These are phyloP conservation scores for Colletotrichum sp. DNA, from an alignment of 2,329 filamentous ascomycete genomes.

Conservation along the genomic window DNA sequence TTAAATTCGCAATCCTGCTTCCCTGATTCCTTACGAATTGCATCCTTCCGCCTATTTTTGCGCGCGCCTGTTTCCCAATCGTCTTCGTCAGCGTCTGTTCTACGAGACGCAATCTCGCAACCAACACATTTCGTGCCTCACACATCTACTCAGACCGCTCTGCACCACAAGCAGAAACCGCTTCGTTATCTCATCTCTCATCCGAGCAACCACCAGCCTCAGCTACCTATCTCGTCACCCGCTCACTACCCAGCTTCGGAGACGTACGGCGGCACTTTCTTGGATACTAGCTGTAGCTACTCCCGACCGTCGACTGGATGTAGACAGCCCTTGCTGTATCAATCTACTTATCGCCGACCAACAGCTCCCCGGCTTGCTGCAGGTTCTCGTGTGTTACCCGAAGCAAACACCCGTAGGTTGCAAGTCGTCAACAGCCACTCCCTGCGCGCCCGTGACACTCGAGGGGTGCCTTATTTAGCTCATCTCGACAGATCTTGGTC, in stretches of 20 bases:
- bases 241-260: background rate
- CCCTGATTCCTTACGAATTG: background rate
- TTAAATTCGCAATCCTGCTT: conserved; percentile 1
- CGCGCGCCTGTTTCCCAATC: background rate
- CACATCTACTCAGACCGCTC: background rate
- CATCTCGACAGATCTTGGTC: conserved; percentile 9
- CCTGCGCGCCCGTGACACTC: background rate
- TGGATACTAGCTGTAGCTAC: background rate
- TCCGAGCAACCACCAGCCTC: background rate
- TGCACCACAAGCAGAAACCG: background rate
- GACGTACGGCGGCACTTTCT: background rate
- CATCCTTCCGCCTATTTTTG: background rate
- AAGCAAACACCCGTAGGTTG: background rate
- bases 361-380: background rate
- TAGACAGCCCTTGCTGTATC: background rate
- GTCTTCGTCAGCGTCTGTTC: background rate
- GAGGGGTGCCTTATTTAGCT: conserved; percentile 9
- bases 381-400: background rate
- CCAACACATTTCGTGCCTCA: background rate
- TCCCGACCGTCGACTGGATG: background rate
- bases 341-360: background rate
- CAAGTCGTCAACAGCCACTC: background rate
- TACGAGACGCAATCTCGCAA: background rate
- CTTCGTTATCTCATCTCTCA: background rate
- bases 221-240: background rate